Percentiles rank a stretch among this genome's conserved stretches.
Conservation (phyloP, 78 protist genomes). For the Speleostelium caveatum region DNA sequence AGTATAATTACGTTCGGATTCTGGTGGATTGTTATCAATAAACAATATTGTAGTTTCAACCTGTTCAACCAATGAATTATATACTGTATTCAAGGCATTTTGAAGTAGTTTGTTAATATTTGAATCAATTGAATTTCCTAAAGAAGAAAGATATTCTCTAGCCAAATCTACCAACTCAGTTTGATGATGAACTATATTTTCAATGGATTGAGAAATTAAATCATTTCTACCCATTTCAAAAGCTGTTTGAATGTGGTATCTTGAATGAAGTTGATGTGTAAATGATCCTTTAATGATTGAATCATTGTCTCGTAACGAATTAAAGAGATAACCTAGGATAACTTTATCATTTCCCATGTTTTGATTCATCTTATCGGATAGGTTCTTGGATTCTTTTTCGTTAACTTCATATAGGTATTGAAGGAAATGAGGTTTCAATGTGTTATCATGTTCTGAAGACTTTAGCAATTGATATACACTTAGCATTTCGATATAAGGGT, state of each 20-base stretch:
- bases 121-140: neutral
- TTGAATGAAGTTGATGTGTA: slow-evolving; percentile 33
- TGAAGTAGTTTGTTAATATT: neutral
- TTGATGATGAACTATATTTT: slow-evolving; percentile 58
- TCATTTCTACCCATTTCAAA: slow-evolving; percentile 34
- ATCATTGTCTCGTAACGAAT: neutral
- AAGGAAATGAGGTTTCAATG: neutral
- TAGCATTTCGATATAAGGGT: slow-evolving; percentile 20
- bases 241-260: slow-evolving; percentile 60
- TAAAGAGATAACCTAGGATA: slow-evolving; percentile 1
- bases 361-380: neutral
- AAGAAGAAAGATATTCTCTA: neutral
- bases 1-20: neutral
- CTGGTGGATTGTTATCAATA: neutral
- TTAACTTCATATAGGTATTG: neutral
- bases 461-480: slow-evolving; percentile 10
- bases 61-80: slow-evolving; percentile 12
- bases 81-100: slow-evolving; percentile 16
- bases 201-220: slow-evolving; percentile 19
- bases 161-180: slow-evolving; percentile 38
- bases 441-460: neutral
- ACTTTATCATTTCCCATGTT: neutral
- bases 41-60: slow-evolving; percentile 27
- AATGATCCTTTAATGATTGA: neutral
- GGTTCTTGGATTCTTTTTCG: neutral